Percentiles rank a stretch among this genome's conserved stretches.
These are phyloP conservation scores for Diaporthe ampelina DNA, from an alignment of 2,329 filamentous ascomycete genomes.

Conservation along the genomic window DNA sequence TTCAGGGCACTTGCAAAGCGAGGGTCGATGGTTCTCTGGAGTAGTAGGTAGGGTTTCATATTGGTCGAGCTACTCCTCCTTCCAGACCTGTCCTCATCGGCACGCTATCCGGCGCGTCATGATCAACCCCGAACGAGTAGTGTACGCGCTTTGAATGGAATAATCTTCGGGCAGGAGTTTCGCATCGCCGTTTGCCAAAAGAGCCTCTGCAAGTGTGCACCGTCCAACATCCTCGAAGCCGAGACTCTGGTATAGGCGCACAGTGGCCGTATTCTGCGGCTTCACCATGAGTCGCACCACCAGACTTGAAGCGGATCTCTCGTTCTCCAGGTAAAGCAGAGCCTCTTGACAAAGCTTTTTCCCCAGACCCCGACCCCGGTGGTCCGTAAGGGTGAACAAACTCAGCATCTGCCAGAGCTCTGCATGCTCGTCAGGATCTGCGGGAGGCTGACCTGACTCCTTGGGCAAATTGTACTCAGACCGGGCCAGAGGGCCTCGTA, in stretches of 20 bases:
- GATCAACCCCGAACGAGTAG: not conserved
- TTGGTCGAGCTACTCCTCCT: not conserved
- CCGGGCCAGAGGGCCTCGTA: conserved; percentile 3
- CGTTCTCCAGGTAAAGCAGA: not conserved
- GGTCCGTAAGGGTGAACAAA: not conserved
- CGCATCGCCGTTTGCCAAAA: not conserved
- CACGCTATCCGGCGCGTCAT: not conserved
- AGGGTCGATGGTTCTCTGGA: too few species aligned
- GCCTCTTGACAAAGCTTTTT: conserved; percentile 1
- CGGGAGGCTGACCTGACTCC: not conserved
- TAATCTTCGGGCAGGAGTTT: not conserved
- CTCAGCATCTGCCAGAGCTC: not conserved
- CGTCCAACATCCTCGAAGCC: not conserved
- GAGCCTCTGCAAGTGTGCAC: conserved; percentile 2
- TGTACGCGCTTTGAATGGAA: not conserved
- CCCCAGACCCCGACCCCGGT: not conserved
- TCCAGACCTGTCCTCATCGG: not conserved
- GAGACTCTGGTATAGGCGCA: not conserved
- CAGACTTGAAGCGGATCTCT: conserved; percentile 2
- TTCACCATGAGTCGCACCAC: not conserved
- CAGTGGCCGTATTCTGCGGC: conserved; percentile 2
- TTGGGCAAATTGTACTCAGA: not conserved
- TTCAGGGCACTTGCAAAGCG: too few species aligned
- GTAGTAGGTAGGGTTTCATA: too few species aligned
- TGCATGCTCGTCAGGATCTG: not conserved